Evolutionary conservation across 352 stramenopile species (phyloP).

Genomic region (Pythium sukuiense): DNA sequence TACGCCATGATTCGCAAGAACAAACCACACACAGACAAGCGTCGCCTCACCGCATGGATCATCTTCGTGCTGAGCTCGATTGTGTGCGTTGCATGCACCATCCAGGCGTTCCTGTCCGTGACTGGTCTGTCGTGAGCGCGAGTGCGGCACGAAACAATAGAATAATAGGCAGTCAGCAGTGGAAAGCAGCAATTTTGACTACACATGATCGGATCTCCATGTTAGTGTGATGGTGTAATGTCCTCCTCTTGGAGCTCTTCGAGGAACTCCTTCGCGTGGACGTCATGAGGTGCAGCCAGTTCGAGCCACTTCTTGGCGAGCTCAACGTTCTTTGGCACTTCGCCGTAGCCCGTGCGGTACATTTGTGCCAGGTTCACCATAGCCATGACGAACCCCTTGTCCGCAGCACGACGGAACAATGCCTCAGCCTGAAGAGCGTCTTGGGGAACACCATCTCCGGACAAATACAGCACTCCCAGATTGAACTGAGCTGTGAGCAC

Average conservation of each 20-base stretch:
- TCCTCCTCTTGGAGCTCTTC: slow-evolving; percentile 31
- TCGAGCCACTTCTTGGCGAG: slow-evolving; percentile 76
- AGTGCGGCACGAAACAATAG: not conserved
- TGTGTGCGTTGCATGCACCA: slow-evolving; percentile 68
- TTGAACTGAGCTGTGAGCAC: slow-evolving; percentile 78
- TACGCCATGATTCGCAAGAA: slow-evolving; percentile 84
- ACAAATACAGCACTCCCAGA: slow-evolving; percentile 69
- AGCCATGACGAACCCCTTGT: slow-evolving; percentile 84
- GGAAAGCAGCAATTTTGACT: not conserved
- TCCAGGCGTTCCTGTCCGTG: slow-evolving; percentile 60
- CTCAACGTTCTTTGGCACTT: slow-evolving; percentile 61
- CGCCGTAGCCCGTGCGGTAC: slow-evolving; percentile 69
- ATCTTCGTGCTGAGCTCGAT: slow-evolving; percentile 76
- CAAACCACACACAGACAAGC: slow-evolving; percentile 61
- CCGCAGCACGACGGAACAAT: slow-evolving; percentile 69
- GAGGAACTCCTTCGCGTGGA: slow-evolving; percentile 77
- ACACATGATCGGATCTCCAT: too few species aligned
- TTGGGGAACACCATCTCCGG: slow-evolving; percentile 56
- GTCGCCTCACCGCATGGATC: slow-evolving; percentile 73
- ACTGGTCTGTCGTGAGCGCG: slow-evolving; percentile 7
- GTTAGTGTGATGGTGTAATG: not conserved
- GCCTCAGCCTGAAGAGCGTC: slow-evolving; percentile 66
- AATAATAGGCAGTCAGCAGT: not conserved
- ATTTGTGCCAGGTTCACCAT: slow-evolving; percentile 89
- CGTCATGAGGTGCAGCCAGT: slow-evolving; percentile 68